Conservation (phyloP, 495 filamentous ascomycete genomes). For the Penicillium pancosmium region DNA sequence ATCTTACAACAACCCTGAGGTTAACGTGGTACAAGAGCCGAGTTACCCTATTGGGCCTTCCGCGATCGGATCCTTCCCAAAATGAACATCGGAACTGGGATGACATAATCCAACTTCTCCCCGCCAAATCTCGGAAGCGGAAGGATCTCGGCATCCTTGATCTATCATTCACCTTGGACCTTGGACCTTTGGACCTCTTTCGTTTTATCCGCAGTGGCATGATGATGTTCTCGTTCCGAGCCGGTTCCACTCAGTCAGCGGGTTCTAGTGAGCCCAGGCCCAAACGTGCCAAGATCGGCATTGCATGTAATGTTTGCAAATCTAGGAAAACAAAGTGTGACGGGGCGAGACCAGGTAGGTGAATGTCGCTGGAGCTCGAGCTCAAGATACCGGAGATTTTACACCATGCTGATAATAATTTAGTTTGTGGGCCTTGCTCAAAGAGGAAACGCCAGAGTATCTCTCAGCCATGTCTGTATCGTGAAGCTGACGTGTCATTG, state of each 20-base stretch:
- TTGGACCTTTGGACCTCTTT: not conserved
- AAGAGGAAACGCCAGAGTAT: conserved; percentile 9
- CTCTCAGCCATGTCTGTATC: conserved; percentile 10
- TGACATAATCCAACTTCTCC: not conserved
- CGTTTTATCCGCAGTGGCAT: not conserved
- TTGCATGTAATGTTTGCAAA: conserved; percentile 19
- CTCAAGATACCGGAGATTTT: not conserved
- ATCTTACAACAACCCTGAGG: too few relatives aligned
- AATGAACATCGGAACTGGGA: not conserved
- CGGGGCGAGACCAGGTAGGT: conserved; percentile 15
- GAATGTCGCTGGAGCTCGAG: not conserved
- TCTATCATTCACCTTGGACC: not conserved
- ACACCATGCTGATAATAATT: not conserved
- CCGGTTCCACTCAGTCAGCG: not conserved
- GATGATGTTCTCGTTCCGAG: conserved; percentile 20
- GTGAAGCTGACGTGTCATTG: conserved; percentile 1
- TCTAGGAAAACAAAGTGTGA: conserved; percentile 19
- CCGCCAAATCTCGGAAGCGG: not conserved
- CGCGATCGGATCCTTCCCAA: not conserved
- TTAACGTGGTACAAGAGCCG: not conserved
- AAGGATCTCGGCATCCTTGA: conserved; percentile 1
- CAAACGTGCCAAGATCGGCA: conserved; percentile 15
- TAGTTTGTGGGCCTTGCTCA: conserved; percentile 20
- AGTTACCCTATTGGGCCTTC: not conserved
- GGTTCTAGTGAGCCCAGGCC: conserved; percentile 6